Evolutionary conservation across 2,329 filamentous ascomycete genomes (phyloP), one percentile per base, ranked within the genome.

Genomic region (Aureobasidium vineae): DNA sequence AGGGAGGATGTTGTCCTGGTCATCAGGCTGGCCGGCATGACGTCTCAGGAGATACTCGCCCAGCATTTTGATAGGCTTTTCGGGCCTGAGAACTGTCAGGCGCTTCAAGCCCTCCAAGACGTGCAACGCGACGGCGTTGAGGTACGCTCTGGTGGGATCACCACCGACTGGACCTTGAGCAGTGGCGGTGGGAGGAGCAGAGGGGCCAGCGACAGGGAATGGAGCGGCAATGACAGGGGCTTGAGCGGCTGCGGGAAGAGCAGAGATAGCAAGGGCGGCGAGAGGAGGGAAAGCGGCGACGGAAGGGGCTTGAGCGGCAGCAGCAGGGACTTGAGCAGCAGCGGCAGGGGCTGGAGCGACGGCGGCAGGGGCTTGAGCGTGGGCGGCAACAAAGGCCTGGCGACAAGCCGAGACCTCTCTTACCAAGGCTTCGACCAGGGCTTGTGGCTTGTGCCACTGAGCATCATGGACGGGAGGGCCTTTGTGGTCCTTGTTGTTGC

Each of bases 31-130:
- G 11, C 33, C 33, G 33, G 33, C 33, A 13, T 36, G 33, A 13
- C 33, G 33, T 11, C 33, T 11, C 33, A 36, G 11, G 69, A 83
- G 70, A 71, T 80, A 83, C 60, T 83, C 79, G 21, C 79, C 76
- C 64, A 83, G 71, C 76, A 78, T 83, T 69, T 79, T 77, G 66
- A 83, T 69, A 66, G 81, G 81, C 72, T 83, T 83, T 68, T 83
- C 81, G 0, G 81, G 81, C 77, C 83, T 81, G 61, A 78, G 73
- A 19, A 78, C 77, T 21, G 78, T 81, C 54, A 83, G 68, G 72
- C 80, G 78, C 74, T 83, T 83, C 80, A 83, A 82, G 6, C 78
- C 81, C 71, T 83, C 81, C 47, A 83, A 72, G 71, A 83, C 69
- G 73, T 83, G 77, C 65, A 81, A 83, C 40, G 83, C 75, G 70